Base-by-base conservation (phyloP, 805 yeast genomes). In the Nakazawaea wyomingensis region DNA sequence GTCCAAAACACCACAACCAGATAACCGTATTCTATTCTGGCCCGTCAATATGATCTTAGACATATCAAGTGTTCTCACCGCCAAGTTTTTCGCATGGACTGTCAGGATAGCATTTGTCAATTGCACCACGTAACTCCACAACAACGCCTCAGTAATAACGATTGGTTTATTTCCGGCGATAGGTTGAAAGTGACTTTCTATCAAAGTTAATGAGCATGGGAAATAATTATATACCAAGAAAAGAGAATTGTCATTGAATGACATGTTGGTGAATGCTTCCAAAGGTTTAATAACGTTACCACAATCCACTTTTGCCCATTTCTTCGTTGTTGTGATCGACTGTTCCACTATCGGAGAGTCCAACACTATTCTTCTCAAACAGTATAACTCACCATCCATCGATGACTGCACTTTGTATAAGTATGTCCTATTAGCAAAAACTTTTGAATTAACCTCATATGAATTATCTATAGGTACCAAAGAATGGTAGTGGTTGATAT, bases 191-290 rank as follows among this genome's bases (percentile, higher is more conserved):
- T 87, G 93, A 16, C 72, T 69, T 48, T 88, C 96, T 44, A 69
- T 66, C 37, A 91, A 64, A 1, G 95, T 85, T 43, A 67, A 66
- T 1, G 95, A 74, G 47, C 78, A 68, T 19, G 99, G 97, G 60
- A 74, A 85, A 59, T 79, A 93, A 56, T 91, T 97, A 62, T 88
- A 87, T 4, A 85, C 82, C 34, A 89, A 66, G 33, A 88, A 73
- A 44, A 93, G 69, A 1, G 93, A 80, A 37, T 72, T 71, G 52
- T 85, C 93, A 34, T 87, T 91, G 66, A 93, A 93, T 4, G 88
- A 83, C 44, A 88, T 76, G 5, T 91, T 80, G 1, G 96, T 82
- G 60, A 93, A 91, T 5, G 93, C 88, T 57, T 90, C 96, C 34
- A 76, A 73, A 5, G 88, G 64, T 32, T 74, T 70, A 1, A 85